Evolutionary conservation across 176 grass and related monocot species (phyloP), one percentile per base, ranked within the genome.

Genomic region (Aegilops longissima): DNA sequence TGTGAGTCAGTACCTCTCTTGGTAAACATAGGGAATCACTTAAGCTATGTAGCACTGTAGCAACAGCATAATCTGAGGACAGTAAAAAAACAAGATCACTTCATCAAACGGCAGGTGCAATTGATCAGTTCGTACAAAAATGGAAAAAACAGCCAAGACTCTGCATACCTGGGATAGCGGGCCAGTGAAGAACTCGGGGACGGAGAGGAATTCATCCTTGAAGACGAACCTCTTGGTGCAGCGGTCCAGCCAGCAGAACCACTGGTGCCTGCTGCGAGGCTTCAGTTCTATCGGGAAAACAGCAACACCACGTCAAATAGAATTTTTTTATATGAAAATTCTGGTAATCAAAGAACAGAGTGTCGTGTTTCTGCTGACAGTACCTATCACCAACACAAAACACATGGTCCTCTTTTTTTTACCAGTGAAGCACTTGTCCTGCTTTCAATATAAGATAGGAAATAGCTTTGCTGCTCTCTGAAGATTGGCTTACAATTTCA

Each of bases 211-310:
- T 70, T 95, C 93, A 3, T 95, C 93, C 44, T 92, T 88, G 16
- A 92, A 93, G 87, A 94, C 78, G 83, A 93, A 98, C 8, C 90
- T 91, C 86, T 95, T 98, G 47, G 91, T 88, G 75, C 83, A 94
- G 81, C 93, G 96, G 51, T 98, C 95, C n/a, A 98, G 91, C 40
- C 14, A 92, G 85, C 90, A 98, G 87, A 98, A 98, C 44, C 90
- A 88, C n/a, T 94, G 85, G 85, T 98, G 96, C 61, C 88, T 96
- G 94, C 88, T 98, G 87, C 71, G 94, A 96, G 87, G 96, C 94
- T 98, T 20, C 44, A 47, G 3, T 47, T 47, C 44, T 47, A 47
- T 47, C 13, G 44, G 44, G 44, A 47, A 45, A 47, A 47, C 44
- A 13, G 44, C 12, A 47, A 47, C 44, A 47, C 44, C 44, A 47